These are phyloP conservation scores for Trichoderma citrinoviride DNA, from an alignment of 2,329 filamentous ascomycete genomes.

Conservation along the genomic window DNA sequence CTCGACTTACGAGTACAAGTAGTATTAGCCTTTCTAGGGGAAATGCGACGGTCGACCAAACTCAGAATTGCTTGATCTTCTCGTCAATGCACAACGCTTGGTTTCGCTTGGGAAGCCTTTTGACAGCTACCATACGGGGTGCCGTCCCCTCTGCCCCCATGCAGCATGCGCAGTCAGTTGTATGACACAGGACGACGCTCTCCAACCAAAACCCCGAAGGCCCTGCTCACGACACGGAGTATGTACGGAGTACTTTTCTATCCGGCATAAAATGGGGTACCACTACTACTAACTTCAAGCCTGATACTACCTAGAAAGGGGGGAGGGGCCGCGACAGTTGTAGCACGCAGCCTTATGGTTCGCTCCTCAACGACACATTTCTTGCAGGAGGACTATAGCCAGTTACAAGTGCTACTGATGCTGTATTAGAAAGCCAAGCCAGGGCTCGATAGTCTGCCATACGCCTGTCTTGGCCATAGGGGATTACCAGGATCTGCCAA, in stretches of 20 bases:
- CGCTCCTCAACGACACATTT: slow-evolving; percentile 12
- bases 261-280: not conserved
- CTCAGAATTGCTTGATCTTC: not conserved
- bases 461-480: not conserved
- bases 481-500: not conserved
- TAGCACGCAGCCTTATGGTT: slow-evolving; percentile 15
- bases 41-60: slow-evolving; percentile 4
- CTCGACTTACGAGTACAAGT: not conserved
- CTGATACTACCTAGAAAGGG: slow-evolving; percentile 3
- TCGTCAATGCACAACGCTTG: slow-evolving; percentile 3
- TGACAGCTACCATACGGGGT: not conserved
- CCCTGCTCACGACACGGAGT: not conserved
- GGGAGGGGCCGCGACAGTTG: not conserved
- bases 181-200: not conserved
- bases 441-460: not conserved
- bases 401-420: not conserved
- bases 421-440: not conserved
- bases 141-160: not conserved
- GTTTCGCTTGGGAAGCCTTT: not conserved
- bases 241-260: not conserved
- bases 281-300: not conserved
- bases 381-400: not conserved
- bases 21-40: not conserved
- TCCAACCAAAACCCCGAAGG: not conserved
- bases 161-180: not conserved